Percentiles rank a stretch among this genome's conserved stretches.
Conservation (phyloP, 805 yeast genomes). For the Cyberlindnera misumaiensis region DNA sequence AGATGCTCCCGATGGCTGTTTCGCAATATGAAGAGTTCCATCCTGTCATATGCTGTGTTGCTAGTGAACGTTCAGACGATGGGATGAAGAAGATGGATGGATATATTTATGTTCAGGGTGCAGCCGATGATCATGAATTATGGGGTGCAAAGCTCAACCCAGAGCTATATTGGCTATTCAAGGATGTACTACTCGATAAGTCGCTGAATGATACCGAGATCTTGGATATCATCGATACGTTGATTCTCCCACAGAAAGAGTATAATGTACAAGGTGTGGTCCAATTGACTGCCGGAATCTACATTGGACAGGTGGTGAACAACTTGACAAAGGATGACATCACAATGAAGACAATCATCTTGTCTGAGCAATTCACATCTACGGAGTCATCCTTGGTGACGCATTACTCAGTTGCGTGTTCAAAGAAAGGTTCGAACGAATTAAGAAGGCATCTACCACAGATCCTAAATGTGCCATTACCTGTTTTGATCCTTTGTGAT, state of each 20-base stretch:
- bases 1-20: slow-evolving; percentile 27
- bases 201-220: slow-evolving; percentile 27
- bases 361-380: slow-evolving; percentile 6
- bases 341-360: slow-evolving; percentile 3
- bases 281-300: slow-evolving; percentile 12
- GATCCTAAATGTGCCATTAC: slow-evolving; percentile 26
- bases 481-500: slow-evolving; percentile 46
- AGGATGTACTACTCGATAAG: slow-evolving; percentile 23
- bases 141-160: slow-evolving; percentile 65
- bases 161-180: slow-evolving; percentile 47
- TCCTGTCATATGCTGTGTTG: slow-evolving; percentile 50
- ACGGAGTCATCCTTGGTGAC: neutral
- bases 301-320: slow-evolving; percentile 19
- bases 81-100: slow-evolving; percentile 43
- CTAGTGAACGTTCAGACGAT: slow-evolving; percentile 56
- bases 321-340: slow-evolving; percentile 3
- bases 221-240: slow-evolving; percentile 4
- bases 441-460: slow-evolving; percentile 42
- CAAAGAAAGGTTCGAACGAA: slow-evolving; percentile 61
- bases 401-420: neutral
- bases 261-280: slow-evolving; percentile 7
- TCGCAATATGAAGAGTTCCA: slow-evolving; percentile 27
- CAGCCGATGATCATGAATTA: slow-evolving; percentile 89
- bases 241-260: neutral
- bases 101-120: slow-evolving; percentile 76